These are phyloP conservation scores for Camellia sinensis DNA, from an alignment of 148 eudicot species.

Conservation along the genomic window DNA sequence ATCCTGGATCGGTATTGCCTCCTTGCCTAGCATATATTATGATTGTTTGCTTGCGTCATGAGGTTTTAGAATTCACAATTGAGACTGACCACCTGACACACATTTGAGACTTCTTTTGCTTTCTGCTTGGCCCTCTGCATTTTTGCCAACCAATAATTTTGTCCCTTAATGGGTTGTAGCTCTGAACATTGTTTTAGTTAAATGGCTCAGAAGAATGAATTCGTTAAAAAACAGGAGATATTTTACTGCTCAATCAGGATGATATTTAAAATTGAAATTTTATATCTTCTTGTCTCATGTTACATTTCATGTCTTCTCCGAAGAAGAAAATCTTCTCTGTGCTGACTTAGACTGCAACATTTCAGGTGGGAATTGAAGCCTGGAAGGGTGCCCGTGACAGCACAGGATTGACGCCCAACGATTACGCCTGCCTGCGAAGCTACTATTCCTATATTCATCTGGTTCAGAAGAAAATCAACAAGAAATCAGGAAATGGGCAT, in stretches of 20 bases:
- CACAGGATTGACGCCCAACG: constrained; percentile 72
- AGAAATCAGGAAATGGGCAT: constrained; percentile 42
- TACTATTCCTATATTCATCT: constrained; percentile 54
- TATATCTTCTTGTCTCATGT: not conserved
- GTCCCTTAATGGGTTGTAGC: not conserved
- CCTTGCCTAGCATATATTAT: not conserved
- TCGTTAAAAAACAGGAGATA: not conserved
- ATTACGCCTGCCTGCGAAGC: constrained; percentile 71
- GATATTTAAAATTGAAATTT: not conserved
- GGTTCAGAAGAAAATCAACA: constrained; percentile 46
- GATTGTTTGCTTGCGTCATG: not conserved
- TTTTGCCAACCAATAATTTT: not conserved
- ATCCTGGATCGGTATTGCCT: constrained; percentile 70
- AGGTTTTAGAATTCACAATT: not conserved
- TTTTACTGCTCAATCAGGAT: not conserved
- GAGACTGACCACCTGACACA: not conserved
- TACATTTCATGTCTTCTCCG: not conserved
- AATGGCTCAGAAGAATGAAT: not conserved
- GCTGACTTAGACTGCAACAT: not conserved
- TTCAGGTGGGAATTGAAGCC: constrained; percentile 79
- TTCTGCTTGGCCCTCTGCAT: not conserved
- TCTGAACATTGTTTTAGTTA: not conserved
- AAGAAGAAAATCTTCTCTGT: not conserved
- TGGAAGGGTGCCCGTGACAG: constrained; percentile 70
- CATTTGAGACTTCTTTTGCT: not conserved